Conservation (phyloP, 768 basidiomycete species). For the Auriscalpium vulgare region DNA sequence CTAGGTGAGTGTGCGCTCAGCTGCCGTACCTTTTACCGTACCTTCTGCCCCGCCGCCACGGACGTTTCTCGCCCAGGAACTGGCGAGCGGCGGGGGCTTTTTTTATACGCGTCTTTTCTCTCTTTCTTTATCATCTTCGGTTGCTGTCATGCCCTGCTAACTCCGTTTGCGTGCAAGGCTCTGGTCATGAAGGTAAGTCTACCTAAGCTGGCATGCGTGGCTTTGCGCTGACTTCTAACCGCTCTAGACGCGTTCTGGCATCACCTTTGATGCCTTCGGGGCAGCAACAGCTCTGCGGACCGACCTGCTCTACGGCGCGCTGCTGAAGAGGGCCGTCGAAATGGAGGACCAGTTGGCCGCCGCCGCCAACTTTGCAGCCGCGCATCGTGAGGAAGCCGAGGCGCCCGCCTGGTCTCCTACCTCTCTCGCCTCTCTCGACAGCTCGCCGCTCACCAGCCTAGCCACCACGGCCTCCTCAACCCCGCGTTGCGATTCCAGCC, state of each 20-base stretch:
- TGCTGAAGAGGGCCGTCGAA: background rate
- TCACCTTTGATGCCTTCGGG: background rate
- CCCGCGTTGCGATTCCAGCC: background rate
- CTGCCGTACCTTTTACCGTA: too few species aligned
- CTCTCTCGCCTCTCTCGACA: background rate
- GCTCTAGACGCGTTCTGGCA: background rate
- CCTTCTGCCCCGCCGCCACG: too few species aligned
- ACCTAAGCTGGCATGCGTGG: too few species aligned
- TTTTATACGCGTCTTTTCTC: too few species aligned
- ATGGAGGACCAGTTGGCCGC: background rate
- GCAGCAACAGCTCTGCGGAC: background rate
- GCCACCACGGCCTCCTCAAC: background rate
- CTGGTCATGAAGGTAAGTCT: too few species aligned
- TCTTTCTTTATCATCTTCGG: too few species aligned
- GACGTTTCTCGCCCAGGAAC: too few species aligned
- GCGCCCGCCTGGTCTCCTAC: background rate
- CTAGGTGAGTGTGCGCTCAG: too few species aligned
- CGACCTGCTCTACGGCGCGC: background rate
- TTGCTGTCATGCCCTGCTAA: too few species aligned
- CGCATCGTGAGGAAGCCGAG: background rate
- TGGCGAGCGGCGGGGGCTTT: too few species aligned
- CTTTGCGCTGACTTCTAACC: too few species aligned
- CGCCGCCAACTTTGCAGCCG: background rate
- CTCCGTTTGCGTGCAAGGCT: too few species aligned
- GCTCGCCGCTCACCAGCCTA: background rate